A percentile compares a stretch with the other conserved stretches of the same genome.
phyloP scores from a whole-genome alignment of 1,139 yeast species.

The Geotrichum citri-aurantii region DNA sequence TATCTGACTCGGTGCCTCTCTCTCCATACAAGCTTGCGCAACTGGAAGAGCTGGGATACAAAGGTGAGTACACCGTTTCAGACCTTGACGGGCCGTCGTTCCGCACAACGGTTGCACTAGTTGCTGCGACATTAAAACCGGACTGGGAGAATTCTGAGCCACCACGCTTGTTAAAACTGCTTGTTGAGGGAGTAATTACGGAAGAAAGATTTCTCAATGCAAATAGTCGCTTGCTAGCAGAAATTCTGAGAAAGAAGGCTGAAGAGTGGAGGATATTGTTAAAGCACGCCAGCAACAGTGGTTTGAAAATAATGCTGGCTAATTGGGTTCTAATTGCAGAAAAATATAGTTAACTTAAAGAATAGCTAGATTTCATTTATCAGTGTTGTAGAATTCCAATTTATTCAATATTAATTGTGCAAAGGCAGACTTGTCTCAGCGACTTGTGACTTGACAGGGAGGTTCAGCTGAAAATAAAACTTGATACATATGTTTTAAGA shows the following conservation, averaged over 20 bases:
- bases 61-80: slow-evolving; percentile 67
- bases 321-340: not conserved
- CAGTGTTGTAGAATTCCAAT: not conserved
- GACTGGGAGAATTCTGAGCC: slow-evolving; percentile 20
- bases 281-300: not conserved
- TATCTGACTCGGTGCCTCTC: slow-evolving; percentile 44
- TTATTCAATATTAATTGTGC: not conserved
- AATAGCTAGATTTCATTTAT: not conserved
- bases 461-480: no score
- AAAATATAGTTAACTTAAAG: not conserved
- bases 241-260: slow-evolving; percentile 1
- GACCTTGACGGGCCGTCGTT: slow-evolving; percentile 50
- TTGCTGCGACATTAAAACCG: slow-evolving; percentile 34
- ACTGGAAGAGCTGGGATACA: slow-evolving; percentile 51
- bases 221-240: slow-evolving; percentile 12
- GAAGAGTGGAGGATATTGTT: slow-evolving; percentile 1
- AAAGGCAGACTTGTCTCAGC: not conserved
- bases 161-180: slow-evolving; percentile 2
- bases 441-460: not conserved
- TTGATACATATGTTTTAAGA: not conserved
- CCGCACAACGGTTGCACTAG: slow-evolving; percentile 70
- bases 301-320: not conserved
- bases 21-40: slow-evolving; percentile 40
- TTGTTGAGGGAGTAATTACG: slow-evolving; percentile 10
- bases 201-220: slow-evolving; percentile 18